Conservation (phyloP, 768 basidiomycete genomes). For the Trametes sanguinea region DNA sequence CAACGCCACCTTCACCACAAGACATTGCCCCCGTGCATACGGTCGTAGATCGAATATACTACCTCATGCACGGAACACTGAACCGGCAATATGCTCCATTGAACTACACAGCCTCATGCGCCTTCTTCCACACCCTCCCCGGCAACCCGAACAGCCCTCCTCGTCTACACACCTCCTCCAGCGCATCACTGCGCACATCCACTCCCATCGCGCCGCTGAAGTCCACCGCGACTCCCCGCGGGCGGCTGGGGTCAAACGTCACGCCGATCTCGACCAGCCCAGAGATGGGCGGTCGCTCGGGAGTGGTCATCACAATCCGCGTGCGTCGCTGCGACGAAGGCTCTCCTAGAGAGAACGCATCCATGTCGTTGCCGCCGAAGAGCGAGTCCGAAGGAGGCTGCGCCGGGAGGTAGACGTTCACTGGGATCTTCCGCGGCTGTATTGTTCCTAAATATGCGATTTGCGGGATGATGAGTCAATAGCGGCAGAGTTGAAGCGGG, state of each 20-base stretch:
- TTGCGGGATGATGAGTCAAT: neutral
- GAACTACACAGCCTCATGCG: conserved; percentile 14
- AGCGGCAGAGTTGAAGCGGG: conserved; percentile 6
- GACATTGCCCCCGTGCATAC: neutral
- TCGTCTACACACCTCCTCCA: conserved; percentile 73
- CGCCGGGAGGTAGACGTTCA: conserved; percentile 65
- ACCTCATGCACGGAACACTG: too few relatives aligned
- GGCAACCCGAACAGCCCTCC: conserved; percentile 71
- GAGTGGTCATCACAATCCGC: conserved; percentile 65
- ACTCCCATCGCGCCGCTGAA: conserved; percentile 57
- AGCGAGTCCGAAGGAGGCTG: conserved; percentile 26
- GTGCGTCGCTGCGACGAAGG: conserved; percentile 36
- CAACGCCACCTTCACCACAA: neutral
- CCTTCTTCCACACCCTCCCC: conserved; percentile 58
- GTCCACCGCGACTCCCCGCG: conserved; percentile 58
- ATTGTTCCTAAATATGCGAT: conserved; percentile 45
- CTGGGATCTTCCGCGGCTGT: conserved; percentile 64
- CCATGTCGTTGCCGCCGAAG: conserved; percentile 46
- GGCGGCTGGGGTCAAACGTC: conserved; percentile 55
- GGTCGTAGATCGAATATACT: too few relatives aligned
- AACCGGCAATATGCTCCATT: too few relatives aligned
- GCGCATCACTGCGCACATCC: conserved; percentile 44
- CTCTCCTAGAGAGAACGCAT: conserved; percentile 33
- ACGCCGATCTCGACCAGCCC: conserved; percentile 69
- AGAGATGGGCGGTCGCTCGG: conserved; percentile 62